Evolutionary conservation across 2,329 filamentous ascomycete species (phyloP).

Genomic region (Boeremia exigua): DNA sequence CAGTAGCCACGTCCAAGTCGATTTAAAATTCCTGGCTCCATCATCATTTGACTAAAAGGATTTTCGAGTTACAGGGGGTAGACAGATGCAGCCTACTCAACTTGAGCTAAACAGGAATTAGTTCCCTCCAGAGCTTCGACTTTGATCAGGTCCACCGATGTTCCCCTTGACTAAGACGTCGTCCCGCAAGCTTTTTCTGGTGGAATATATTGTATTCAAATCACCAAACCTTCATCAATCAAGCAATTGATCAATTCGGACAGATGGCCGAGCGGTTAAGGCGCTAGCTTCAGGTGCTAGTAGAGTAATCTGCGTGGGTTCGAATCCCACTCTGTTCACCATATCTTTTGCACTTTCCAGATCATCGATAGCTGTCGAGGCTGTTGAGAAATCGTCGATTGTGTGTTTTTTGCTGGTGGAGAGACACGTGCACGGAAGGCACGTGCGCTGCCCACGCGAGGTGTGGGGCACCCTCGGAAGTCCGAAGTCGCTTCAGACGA

Average conservation of each 20-base stretch:
- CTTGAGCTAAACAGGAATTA: too few species aligned
- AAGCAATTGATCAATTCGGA: slow-evolving; percentile 11
- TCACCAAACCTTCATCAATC: neutral
- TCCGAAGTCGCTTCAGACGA: too few species aligned
- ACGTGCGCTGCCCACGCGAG: neutral
- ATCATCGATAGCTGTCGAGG: neutral
- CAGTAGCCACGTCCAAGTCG: too few species aligned
- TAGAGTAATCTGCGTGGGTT: slow-evolving; percentile 45
- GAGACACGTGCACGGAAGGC: neutral
- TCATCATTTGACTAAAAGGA: too few species aligned
- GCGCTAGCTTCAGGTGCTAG: slow-evolving; percentile 50
- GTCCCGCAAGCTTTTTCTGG: too few species aligned
- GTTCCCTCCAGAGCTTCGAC: too few species aligned
- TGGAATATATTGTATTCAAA: neutral
- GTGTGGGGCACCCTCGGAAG: neutral
- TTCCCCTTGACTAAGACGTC: too few species aligned
- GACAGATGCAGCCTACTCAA: too few species aligned
- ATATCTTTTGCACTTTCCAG: slow-evolving; percentile 25
- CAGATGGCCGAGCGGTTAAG: slow-evolving; percentile 47
- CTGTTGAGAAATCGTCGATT: slow-evolving; percentile 9
- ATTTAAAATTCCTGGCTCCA: too few species aligned
- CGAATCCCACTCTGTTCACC: slow-evolving; percentile 47
- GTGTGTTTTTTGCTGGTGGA: neutral
- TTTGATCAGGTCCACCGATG: too few species aligned
- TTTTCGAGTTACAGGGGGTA: too few species aligned